phyloP scores from a whole-genome alignment of 2,329 filamentous ascomycete species.

The Diaporthe citriasiana region DNA sequence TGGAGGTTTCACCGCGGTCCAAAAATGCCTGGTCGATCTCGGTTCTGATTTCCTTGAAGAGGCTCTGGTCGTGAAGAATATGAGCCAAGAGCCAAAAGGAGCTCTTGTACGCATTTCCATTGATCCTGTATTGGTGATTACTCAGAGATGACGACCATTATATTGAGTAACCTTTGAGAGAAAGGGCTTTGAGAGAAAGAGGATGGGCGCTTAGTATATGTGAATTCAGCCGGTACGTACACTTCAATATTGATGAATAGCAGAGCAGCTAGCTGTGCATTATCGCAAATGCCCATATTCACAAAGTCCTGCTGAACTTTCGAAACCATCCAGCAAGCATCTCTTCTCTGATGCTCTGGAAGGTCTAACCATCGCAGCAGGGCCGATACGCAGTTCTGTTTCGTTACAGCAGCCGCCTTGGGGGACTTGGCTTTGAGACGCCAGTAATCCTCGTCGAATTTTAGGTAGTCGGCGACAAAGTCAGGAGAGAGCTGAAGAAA shows the following conservation, averaged over 20 bases:
- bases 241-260: slow-evolving; percentile 11
- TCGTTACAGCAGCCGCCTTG: neutral
- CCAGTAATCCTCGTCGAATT: neutral
- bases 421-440: slow-evolving; percentile 6
- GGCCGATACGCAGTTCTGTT: neutral
- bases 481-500: neutral
- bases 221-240: neutral
- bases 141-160: neutral
- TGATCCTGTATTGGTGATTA: neutral
- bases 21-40: slow-evolving; percentile 1
- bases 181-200: too few relatives aligned
- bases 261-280: neutral
- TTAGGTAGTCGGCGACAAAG: neutral
- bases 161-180: neutral
- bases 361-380: neutral
- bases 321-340: slow-evolving; percentile 8
- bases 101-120: slow-evolving; percentile 5
- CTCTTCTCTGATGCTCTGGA: neutral
- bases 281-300: neutral
- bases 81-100: neutral
- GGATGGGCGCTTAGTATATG: neutral
- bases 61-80: neutral
- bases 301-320: neutral
- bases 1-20: neutral
- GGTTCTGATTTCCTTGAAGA: neutral